Percentiles rank a stretch among this genome's conserved stretches.
These are phyloP conservation scores for Candolleomyces aberdarensis DNA, from an alignment of 768 basidiomycete species.

Conservation along the genomic window DNA sequence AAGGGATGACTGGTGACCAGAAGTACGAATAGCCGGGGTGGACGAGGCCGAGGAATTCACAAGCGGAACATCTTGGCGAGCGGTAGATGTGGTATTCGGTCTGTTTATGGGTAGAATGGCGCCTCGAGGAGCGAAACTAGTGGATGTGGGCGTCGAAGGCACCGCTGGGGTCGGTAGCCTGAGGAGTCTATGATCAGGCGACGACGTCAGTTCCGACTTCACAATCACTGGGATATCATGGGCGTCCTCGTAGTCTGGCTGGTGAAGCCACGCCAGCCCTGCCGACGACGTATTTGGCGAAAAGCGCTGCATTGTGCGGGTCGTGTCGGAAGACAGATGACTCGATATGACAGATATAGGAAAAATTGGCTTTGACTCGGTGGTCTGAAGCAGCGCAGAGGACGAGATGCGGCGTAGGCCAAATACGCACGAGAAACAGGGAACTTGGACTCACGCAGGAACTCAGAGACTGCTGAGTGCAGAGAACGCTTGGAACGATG, in stretches of 20 bases:
- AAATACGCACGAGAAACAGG: slow-evolving; percentile 18
- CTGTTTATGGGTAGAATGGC: slow-evolving; percentile 50
- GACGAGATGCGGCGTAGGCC: slow-evolving; percentile 26
- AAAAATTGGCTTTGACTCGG: slow-evolving; percentile 10
- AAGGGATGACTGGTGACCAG: slow-evolving; percentile 39
- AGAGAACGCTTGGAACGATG: slow-evolving; percentile 15
- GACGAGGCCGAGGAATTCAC: slow-evolving; percentile 49
- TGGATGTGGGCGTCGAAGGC: slow-evolving; percentile 36
- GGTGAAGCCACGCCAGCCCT: background rate
- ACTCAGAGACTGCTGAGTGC: slow-evolving; percentile 18
- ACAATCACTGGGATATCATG: slow-evolving; percentile 21
- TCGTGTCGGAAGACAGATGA: slow-evolving; percentile 12
- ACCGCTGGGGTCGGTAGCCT: slow-evolving; percentile 43
- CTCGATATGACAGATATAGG: slow-evolving; percentile 17
- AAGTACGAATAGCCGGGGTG: slow-evolving; percentile 33
- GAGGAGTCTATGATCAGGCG: slow-evolving; percentile 49
- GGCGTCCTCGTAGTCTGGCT: background rate
- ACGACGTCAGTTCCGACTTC: slow-evolving; percentile 50
- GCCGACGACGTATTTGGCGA: slow-evolving; percentile 10
- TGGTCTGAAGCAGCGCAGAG: slow-evolving; percentile 11
- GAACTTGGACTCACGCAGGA: slow-evolving; percentile 34
- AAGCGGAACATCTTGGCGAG: slow-evolving; percentile 47
- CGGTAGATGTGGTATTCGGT: slow-evolving; percentile 24
- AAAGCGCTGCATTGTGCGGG: slow-evolving; percentile 20
- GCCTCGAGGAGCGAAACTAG: slow-evolving; percentile 30